Percentiles rank a stretch among this genome's conserved stretches.
Conservation (phyloP, 2,329 filamentous ascomycete genomes). For the Calonectria montana region DNA sequence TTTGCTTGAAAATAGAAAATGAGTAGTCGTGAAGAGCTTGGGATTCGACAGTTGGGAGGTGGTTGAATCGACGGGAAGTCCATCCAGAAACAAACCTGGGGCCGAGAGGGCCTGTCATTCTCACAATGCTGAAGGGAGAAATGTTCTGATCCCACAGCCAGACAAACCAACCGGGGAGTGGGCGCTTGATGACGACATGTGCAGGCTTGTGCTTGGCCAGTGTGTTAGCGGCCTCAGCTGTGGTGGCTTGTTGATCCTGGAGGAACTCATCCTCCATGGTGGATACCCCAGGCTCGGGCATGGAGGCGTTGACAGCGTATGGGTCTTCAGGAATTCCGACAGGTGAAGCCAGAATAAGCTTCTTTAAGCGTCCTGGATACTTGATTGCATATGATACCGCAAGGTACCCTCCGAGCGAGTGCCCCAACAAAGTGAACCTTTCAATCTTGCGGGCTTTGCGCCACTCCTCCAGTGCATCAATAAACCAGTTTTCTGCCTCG, state of each 20-base stretch:
- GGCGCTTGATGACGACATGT: slow-evolving; percentile 57
- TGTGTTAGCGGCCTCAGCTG: slow-evolving; percentile 56
- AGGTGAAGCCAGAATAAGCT: slow-evolving; percentile 93
- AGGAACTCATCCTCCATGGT: slow-evolving; percentile 82
- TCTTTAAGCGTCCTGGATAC: slow-evolving; percentile 94
- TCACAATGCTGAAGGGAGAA: slow-evolving; percentile 91
- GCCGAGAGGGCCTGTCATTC: slow-evolving; percentile 88
- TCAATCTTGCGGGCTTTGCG: slow-evolving; percentile 88
- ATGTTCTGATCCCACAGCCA: slow-evolving; percentile 98
- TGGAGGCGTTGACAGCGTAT: slow-evolving; percentile 82
- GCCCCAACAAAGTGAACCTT: slow-evolving; percentile 91
- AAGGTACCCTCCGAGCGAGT: slow-evolving; percentile 95
- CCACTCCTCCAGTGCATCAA: slow-evolving; percentile 98
- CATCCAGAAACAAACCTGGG: slow-evolving; percentile 94
- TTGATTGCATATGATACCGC: slow-evolving; percentile 96
- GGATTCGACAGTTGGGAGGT: slow-evolving; percentile 83
- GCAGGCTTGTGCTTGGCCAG: slow-evolving; percentile 49
- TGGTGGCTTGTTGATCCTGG: slow-evolving; percentile 73
- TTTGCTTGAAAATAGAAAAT: slow-evolving; percentile 92
- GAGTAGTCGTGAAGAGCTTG: slow-evolving; percentile 91
- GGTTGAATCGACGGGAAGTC: slow-evolving; percentile 92
- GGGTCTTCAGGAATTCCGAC: slow-evolving; percentile 96
- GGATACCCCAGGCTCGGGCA: slow-evolving; percentile 82
- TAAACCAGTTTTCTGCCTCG: slow-evolving; percentile 95
- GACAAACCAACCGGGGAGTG: slow-evolving; percentile 85